Percentiles rank a stretch among this genome's conserved stretches.
phyloP scores from a whole-genome alignment of 306 rosid species.

The Hippophae rhamnoides region DNA sequence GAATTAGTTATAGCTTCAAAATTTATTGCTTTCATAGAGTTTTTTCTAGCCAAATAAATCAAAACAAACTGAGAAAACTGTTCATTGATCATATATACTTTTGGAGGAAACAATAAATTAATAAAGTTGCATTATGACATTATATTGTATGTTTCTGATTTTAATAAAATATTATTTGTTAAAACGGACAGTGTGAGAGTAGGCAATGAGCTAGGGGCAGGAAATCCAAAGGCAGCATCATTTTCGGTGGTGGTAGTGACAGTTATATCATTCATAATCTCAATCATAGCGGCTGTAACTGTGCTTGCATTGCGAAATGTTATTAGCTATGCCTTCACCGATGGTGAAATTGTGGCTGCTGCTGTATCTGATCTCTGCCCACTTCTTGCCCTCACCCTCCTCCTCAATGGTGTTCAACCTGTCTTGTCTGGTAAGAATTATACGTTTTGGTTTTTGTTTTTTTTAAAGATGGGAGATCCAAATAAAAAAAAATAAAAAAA shows the following conservation, averaged over 20 bases:
- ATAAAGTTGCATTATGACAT: too few relatives aligned
- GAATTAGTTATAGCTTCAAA: too few relatives aligned
- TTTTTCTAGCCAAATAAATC: too few relatives aligned
- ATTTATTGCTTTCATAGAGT: too few relatives aligned
- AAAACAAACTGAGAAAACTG: too few relatives aligned
- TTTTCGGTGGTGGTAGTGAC: slow-evolving; percentile 59
- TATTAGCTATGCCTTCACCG: slow-evolving; percentile 64
- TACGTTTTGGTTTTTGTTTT: background rate
- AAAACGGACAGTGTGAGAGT: slow-evolving; percentile 58
- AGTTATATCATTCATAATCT: slow-evolving; percentile 39
- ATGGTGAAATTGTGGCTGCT: slow-evolving; percentile 60
- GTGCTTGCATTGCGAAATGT: slow-evolving; percentile 40
- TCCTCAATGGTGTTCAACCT: slow-evolving; percentile 76
- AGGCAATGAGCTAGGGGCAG: slow-evolving; percentile 71
- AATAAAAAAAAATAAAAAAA: too few relatives aligned
- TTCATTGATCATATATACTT: too few relatives aligned
- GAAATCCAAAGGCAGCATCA: slow-evolving; percentile 60
- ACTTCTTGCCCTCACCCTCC: slow-evolving; percentile 48
- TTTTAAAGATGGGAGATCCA: background rate
- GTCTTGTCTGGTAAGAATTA: slow-evolving; percentile 57
- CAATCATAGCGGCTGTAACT: slow-evolving; percentile 29
- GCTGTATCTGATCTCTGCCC: slow-evolving; percentile 83
- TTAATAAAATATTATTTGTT: too few relatives aligned
- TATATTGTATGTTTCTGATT: too few relatives aligned
- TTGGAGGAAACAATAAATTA: too few relatives aligned